Percentiles rank a stretch among this genome's conserved stretches.
These are phyloP conservation scores for Xylaria hypoxylon DNA, from an alignment of 2,329 filamentous ascomycete genomes.

Conservation along the genomic window DNA sequence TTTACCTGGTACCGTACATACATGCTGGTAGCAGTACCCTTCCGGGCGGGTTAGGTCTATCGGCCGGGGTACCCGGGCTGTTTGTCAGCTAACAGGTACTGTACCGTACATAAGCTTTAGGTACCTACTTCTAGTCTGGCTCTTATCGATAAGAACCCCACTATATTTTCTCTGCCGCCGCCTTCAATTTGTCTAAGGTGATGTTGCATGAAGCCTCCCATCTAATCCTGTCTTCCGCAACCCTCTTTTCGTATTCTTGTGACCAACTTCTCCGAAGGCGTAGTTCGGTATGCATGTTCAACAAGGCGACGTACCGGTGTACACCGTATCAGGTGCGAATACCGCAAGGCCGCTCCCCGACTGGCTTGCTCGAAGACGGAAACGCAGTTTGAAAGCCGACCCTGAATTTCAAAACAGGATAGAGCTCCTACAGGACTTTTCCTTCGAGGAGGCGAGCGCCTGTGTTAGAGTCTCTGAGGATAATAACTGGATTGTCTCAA, in stretches of 20 bases:
- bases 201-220: not conserved
- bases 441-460: constrained; percentile 93
- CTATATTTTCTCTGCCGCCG: constrained; percentile 36
- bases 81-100: not conserved
- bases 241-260: constrained; percentile 12
- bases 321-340: constrained; percentile 92
- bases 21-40: not conserved
- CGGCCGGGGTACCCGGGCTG: constrained; percentile 21
- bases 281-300: constrained; percentile 78
- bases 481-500: constrained; percentile 97
- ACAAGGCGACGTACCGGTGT: constrained; percentile 86
- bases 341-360: constrained; percentile 90
- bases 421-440: constrained; percentile 96
- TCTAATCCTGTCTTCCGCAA: not conserved
- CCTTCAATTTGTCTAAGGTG: not conserved
- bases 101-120: not conserved
- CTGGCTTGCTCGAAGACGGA: constrained; percentile 88
- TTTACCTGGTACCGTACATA: constrained; percentile 1
- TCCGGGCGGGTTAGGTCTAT: constrained; percentile 1
- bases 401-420: constrained; percentile 93
- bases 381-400: constrained; percentile 91
- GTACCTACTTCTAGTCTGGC: not conserved
- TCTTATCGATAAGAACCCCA: constrained; percentile 35
- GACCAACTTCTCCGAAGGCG: constrained; percentile 15
- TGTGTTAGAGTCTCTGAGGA: constrained; percentile 90